phyloP scores from a whole-genome alignment of 2,329 filamentous ascomycete genomes.

The Colletotrichum higginsianum region DNA sequence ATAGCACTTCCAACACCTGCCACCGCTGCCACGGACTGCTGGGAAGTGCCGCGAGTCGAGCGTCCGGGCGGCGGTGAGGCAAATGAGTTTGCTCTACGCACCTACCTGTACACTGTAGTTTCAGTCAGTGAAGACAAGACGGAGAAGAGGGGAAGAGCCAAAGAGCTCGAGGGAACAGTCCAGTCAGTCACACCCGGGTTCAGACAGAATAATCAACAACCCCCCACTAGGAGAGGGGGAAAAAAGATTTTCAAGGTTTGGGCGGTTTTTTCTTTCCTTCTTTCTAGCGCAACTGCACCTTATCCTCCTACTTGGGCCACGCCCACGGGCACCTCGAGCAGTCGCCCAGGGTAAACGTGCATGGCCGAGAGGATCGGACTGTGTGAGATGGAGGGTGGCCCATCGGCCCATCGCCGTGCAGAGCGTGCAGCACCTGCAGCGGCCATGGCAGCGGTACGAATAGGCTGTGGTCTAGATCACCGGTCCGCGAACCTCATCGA shows the following conservation, averaged over 20 bases:
- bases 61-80: conserved; percentile 32
- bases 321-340: conserved; percentile 7
- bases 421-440: conserved; percentile 27
- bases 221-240: background rate
- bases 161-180: no score
- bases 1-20: conserved; percentile 23
- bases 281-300: conserved; percentile 7
- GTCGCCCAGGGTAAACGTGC: conserved; percentile 19
- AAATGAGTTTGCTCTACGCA: conserved; percentile 22
- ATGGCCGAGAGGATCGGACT: conserved; percentile 22
- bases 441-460: conserved; percentile 5
- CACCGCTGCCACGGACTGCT: conserved; percentile 10
- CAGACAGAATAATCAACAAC: conserved; percentile 26
- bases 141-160: background rate
- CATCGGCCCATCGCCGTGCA: conserved; percentile 33
- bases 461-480: conserved; percentile 24
- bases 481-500: background rate
- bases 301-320: conserved; percentile 16
- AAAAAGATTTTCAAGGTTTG: background rate
- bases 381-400: conserved; percentile 38
- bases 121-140: conserved; percentile 8
- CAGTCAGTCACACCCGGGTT: conserved; percentile 16
- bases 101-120: conserved; percentile 5
- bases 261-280: background rate
- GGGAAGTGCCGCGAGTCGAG: conserved; percentile 22